Evolutionary conservation across 441 rosid species (phyloP).

Genomic region (Erysimum pusillum): DNA sequence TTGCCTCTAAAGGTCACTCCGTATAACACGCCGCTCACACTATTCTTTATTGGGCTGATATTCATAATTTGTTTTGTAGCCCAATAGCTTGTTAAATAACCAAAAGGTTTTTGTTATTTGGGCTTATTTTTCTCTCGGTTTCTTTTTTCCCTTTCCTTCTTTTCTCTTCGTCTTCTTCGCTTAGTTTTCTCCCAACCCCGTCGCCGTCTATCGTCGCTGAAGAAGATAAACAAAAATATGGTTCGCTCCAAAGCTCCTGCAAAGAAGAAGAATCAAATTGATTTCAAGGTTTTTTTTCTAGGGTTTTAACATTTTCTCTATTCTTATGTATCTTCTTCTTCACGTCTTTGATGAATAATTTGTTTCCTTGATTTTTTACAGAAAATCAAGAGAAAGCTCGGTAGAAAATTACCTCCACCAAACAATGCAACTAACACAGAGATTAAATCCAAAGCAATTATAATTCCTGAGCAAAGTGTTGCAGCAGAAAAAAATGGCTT

Average conservation of each 20-base stretch:
- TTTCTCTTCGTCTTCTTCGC: too few relatives aligned
- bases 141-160: too few relatives aligned
- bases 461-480: slow-evolving; percentile 91
- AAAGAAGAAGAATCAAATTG: slow-evolving; percentile 80
- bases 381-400: too few relatives aligned
- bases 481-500: slow-evolving; percentile 78
- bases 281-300: slow-evolving; percentile 59
- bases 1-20: too few relatives aligned
- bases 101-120: too few relatives aligned
- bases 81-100: too few relatives aligned
- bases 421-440: slow-evolving; percentile 90
- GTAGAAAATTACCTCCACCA: slow-evolving; percentile 92
- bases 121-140: too few relatives aligned
- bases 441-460: slow-evolving; percentile 87
- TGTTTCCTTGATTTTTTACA: not conserved
- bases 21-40: too few relatives aligned
- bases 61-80: too few relatives aligned
- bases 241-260: slow-evolving; percentile 63
- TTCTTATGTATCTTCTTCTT: not conserved
- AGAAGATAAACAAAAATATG: slow-evolving; percentile 49
- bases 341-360: not conserved
- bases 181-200: too few relatives aligned
- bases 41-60: too few relatives aligned
- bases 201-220: too few relatives aligned
- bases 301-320: not conserved